Percentiles rank a stretch among this genome's conserved stretches.
These are phyloP conservation scores for Alternaria burnsii DNA, from an alignment of 2,329 filamentous ascomycete genomes.

Conservation along the genomic window DNA sequence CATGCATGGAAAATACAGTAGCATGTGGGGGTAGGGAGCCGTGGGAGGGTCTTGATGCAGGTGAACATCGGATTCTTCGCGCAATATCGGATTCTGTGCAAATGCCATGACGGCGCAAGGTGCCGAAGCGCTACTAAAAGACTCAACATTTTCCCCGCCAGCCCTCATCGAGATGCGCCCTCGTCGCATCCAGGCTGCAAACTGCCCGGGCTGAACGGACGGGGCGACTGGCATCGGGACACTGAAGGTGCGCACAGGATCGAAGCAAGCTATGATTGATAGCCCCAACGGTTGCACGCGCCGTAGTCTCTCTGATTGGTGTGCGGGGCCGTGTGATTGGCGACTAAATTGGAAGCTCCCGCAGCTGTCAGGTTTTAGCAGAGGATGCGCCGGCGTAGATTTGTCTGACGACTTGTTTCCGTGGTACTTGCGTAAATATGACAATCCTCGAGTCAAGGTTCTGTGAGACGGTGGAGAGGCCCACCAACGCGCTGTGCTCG, in stretches of 20 bases:
- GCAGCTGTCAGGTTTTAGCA: conserved; percentile 10
- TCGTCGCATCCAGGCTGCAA: conserved; percentile 2
- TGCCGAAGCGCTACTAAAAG: conserved; percentile 5
- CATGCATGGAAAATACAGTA: background rate
- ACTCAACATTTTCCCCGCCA: conserved; percentile 6
- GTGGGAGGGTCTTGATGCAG: conserved; percentile 3
- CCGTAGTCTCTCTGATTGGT: background rate
- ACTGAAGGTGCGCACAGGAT: background rate
- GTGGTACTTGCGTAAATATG: conserved; percentile 13
- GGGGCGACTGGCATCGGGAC: background rate
- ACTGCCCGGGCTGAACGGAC: background rate
- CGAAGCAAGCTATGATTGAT: background rate
- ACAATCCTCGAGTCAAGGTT: conserved; percentile 8
- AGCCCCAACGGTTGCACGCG: conserved; percentile 4
- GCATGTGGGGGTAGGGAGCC: conserved; percentile 4
- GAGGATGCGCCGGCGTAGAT: background rate
- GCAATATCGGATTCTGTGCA: conserved; percentile 16
- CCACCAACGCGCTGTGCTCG: conserved; percentile 11
- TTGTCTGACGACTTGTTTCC: conserved; percentile 4
- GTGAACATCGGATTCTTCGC: conserved; percentile 18
- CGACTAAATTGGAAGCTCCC: conserved; percentile 10
- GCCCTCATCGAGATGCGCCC: background rate
- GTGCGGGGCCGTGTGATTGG: conserved; percentile 8
- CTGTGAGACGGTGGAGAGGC: conserved; percentile 14
- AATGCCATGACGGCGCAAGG: conserved; percentile 17